Evolutionary conservation across 345 rosid genomes (phyloP), one percentile per base, ranked within the genome.

Genomic region (Carallia brachiata): DNA sequence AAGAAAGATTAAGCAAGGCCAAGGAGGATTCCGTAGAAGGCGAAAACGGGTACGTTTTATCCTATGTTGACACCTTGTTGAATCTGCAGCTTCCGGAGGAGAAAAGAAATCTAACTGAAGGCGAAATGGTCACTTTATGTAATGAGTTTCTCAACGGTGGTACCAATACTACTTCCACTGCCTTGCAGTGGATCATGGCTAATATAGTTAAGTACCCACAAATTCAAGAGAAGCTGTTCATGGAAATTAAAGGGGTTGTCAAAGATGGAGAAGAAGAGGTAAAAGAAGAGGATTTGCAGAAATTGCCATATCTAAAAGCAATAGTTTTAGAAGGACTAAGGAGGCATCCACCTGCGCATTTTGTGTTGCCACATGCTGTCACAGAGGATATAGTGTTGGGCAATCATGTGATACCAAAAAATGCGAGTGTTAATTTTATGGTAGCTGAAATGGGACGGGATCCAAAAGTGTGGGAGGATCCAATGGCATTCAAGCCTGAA

Each of bases 101-200:
- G 69, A 63, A 69, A 36, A 48, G 73, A 27, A 74, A 63, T 30
- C 72, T 74, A 3, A 47, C 17, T 1, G 75, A 72, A 28, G 32
- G 4, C 1, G 75, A 72, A 23, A 58, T 50, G 1, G n/a, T 58
- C 4, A 23, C 17, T 65, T 27, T 72, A 31, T 72, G 75, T 65
- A 32, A 36, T 6, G 75, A 72, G 48, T 65, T 72, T 39, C 64
- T 72, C 2, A 57, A 48, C 16, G 75, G 10, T 0, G 68, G 74
- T 7, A 71, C 74, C 0, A 68, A 71, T 9, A 71, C 74, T 30
- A 71, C 68, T 28, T 32, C 70, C 27, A 47, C 70, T 23, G 52
- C 66, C 9, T n/a, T 72, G 58, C 61, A 72, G n/a, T 72, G 76
- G 76, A 66, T 72, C 34, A 65, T 72, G 53, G 70, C 76, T 17